Evolutionary conservation across 1,139 yeast genomes (phyloP).

Genomic region (Candida mesenterica): DNA sequence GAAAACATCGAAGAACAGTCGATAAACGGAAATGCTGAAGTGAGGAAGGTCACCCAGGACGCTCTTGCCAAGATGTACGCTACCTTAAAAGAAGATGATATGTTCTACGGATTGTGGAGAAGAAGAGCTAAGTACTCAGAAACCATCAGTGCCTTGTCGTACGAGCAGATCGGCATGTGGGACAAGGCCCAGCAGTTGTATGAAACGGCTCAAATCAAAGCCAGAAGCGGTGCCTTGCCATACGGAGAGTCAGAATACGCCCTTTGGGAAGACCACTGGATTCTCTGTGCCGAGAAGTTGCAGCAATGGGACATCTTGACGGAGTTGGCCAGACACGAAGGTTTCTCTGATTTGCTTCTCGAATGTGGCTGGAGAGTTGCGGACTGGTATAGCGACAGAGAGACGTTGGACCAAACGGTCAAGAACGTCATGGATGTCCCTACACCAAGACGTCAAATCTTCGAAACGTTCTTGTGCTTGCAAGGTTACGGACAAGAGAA

Average conservation of each 20-base stretch:
- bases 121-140: conserved; percentile 91
- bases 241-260: conserved; percentile 95
- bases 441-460: conserved; percentile 93
- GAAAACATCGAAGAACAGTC: conserved; percentile 74
- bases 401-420: conserved; percentile 90
- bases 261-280: conserved; percentile 99
- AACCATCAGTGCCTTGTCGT: conserved; percentile 88
- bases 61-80: conserved; percentile 90
- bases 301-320: conserved; percentile 99
- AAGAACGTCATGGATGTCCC: conserved; percentile 98
- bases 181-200: conserved; percentile 90
- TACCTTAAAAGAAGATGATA: conserved; percentile 86
- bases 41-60: conserved; percentile 84
- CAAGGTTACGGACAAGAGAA: conserved; percentile 94
- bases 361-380: conserved; percentile 99
- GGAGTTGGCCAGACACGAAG: conserved; percentile 96
- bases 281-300: conserved; percentile 90
- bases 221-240: conserved; percentile 92
- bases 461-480: conserved; percentile 87
- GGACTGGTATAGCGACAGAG: conserved; percentile 96
- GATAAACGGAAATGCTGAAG: conserved; percentile 65
- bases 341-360: conserved; percentile 85
- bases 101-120: conserved; percentile 98
- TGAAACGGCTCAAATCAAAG: conserved; percentile 97
- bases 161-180: conserved; percentile 95